Percentiles rank a stretch among this genome's conserved stretches.
Conservation (phyloP, 257 asterid genomes). For the Asclepias syriaca region DNA sequence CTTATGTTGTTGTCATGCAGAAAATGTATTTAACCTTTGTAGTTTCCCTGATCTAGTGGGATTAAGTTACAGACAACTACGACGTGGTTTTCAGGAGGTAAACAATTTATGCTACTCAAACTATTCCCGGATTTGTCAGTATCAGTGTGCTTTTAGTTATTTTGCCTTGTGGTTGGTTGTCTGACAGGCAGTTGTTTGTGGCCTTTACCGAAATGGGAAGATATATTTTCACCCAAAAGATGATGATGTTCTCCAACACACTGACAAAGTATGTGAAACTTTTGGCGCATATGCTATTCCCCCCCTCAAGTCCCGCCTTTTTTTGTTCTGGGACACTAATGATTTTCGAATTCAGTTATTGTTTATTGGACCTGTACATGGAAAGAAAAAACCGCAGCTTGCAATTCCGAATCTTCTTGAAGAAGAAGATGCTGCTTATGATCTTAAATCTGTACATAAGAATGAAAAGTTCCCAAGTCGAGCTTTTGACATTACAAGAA, state of each 20-base stretch:
- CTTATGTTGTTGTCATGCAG: constrained; percentile 42
- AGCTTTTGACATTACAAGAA: constrained; percentile 43
- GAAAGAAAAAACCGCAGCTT: constrained; percentile 56
- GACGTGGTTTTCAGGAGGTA: constrained; percentile 93
- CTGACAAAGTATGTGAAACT: constrained; percentile 60
- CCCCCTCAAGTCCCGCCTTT: background rate
- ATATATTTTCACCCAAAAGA: constrained; percentile 85
- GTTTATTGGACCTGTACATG: constrained; percentile 73
- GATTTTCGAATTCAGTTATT: constrained; percentile 48
- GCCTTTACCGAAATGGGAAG: constrained; percentile 68
- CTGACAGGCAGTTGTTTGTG: constrained; percentile 82
- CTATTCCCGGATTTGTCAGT: constrained; percentile 7
- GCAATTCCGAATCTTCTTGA: constrained; percentile 34
- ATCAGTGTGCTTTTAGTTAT: constrained; percentile 3
- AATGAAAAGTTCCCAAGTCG: constrained; percentile 29
- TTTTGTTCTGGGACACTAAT: background rate
- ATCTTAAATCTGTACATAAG: constrained; percentile 37
- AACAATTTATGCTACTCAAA: constrained; percentile 6
- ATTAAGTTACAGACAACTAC: constrained; percentile 58
- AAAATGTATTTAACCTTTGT: constrained; percentile 92
- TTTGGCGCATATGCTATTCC: background rate
- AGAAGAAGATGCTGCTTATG: constrained; percentile 31
- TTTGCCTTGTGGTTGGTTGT: constrained; percentile 10
- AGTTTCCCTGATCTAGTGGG: constrained; percentile 77
- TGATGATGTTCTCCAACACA: constrained; percentile 57